Evolutionary conservation across 768 basidiomycete genomes (phyloP).

Genomic region (Kondoa subrosea): DNA sequence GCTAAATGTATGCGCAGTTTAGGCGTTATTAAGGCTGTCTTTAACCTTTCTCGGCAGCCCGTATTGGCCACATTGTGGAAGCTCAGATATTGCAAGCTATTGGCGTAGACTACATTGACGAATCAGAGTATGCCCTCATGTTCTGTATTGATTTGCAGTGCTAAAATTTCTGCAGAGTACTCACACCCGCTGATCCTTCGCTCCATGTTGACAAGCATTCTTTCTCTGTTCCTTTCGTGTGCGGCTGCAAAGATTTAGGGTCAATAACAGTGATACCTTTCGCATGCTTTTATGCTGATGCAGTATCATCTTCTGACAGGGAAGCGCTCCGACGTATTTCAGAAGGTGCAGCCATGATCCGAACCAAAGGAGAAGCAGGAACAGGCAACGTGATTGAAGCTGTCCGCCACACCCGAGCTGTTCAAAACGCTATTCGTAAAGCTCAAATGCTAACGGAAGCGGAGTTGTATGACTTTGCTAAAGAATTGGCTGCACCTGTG

Average conservation of each 20-base stretch:
- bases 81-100: slow-evolving; percentile 74
- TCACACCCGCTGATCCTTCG: slow-evolving; percentile 79
- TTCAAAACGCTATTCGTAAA: slow-evolving; percentile 66
- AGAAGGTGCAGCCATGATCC: slow-evolving; percentile 95
- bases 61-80: slow-evolving; percentile 95
- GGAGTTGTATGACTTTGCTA: slow-evolving; percentile 82
- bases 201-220: slow-evolving; percentile 51
- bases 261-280: not conserved
- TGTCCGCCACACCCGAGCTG: slow-evolving; percentile 73
- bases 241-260: slow-evolving; percentile 84
- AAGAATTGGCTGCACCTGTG: slow-evolving; percentile 77
- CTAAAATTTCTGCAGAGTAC: too few species aligned
- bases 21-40: not conserved
- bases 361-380: slow-evolving; percentile 72
- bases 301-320: not conserved
- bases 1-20: slow-evolving; percentile 29
- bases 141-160: too few species aligned
- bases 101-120: slow-evolving; percentile 92
- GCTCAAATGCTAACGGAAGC: slow-evolving; percentile 82
- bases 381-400: slow-evolving; percentile 44
- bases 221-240: slow-evolving; percentile 49
- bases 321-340: slow-evolving; percentile 91
- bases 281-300: not conserved
- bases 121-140: slow-evolving; percentile 51
- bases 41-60: slow-evolving; percentile 39